Evolutionary conservation across 768 basidiomycete species (phyloP), one percentile per base, ranked within the genome.

Genomic region (Glaciozyma antarctica): DNA sequence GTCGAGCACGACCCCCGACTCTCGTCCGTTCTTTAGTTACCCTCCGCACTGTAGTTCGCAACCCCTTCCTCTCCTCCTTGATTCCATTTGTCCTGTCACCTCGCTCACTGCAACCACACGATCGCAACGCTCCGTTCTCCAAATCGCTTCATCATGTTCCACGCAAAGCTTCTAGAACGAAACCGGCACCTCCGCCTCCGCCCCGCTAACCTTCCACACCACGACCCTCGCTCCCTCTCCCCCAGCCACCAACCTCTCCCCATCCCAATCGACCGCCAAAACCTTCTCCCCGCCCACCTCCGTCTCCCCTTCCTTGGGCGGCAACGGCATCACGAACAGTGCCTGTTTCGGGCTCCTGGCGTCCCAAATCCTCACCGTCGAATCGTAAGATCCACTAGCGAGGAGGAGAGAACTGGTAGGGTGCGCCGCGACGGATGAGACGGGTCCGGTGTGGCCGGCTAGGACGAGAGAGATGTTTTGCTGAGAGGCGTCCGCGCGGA

Each of bases 351-450:
- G 78, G 22, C 76, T 76, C 44, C 80, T 72, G n/a, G 78, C 72
- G 69, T 80, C 80, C 78, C 78, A 80, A 56, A 80, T 77, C 52
- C 77, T 76, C 54, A 79, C 68, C 0, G 72, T 70, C 45, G 77
- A 77, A 53, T 77, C 75, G 66, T 79, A 78, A 0, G 77, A 75
- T 5, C 76, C 79, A 15, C 76, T 74, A 1, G 75, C 73, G 60
- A 80, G 72, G 28, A 77, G 76, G 67, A 76, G 76, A 4, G 74
- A 53, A 7, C 77, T 77, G 3, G 77, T 78, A 6, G 78, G 79
- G 69, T 80, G 79, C 15, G 74, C 70, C 21, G 70, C 66, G 48
- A 80, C 63, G 44, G 77, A 71, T 7, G 79, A 75, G 32, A 79
- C 75, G 21, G 77, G 77, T 0, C 77, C 78, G 8, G 74, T 45